Evolutionary conservation across 768 basidiomycete genomes (phyloP).

Genomic region (Naganishia kalamii): DNA sequence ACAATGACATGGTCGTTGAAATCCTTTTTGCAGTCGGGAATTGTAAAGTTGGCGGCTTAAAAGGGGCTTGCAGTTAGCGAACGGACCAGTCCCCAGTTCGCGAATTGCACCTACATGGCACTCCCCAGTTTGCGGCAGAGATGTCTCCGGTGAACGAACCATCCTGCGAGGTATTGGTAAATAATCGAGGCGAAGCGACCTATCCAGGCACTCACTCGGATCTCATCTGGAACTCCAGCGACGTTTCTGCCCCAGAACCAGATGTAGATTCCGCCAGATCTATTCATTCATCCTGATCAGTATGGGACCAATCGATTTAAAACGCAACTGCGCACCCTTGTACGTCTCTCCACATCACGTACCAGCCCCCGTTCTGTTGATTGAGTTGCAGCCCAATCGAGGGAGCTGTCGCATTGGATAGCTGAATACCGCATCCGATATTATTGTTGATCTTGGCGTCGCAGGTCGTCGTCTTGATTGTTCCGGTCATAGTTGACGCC

Average conservation of each 20-base stretch:
- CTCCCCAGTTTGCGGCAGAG: slow-evolving; percentile 9
- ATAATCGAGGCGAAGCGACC: neutral
- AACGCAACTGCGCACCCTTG: slow-evolving; percentile 27
- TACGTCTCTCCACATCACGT: slow-evolving; percentile 47
- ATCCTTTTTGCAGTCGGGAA: slow-evolving; percentile 34
- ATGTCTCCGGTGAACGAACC: slow-evolving; percentile 20
- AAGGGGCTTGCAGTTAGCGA: neutral
- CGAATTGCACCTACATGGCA: neutral
- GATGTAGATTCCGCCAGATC: slow-evolving; percentile 52
- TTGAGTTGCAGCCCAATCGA: slow-evolving; percentile 33
- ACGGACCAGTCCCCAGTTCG: neutral
- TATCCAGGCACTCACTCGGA: slow-evolving; percentile 45
- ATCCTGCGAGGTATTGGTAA: slow-evolving; percentile 34
- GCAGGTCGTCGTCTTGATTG: slow-evolving; percentile 31
- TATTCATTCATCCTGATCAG: neutral
- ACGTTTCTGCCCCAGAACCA: slow-evolving; percentile 61
- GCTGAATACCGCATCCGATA: slow-evolving; percentile 57
- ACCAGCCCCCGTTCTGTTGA: slow-evolving; percentile 57
- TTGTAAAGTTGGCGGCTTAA: slow-evolving; percentile 37
- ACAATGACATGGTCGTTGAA: slow-evolving; percentile 54
- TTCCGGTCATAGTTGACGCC: slow-evolving; percentile 32
- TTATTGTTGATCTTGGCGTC: slow-evolving; percentile 51
- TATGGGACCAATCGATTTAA: neutral
- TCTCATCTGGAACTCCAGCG: slow-evolving; percentile 50
- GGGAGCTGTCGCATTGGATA: slow-evolving; percentile 33